These are phyloP conservation scores for Coniochaeta prunicola DNA, from an alignment of 2,329 filamentous ascomycete species.

Conservation along the genomic window DNA sequence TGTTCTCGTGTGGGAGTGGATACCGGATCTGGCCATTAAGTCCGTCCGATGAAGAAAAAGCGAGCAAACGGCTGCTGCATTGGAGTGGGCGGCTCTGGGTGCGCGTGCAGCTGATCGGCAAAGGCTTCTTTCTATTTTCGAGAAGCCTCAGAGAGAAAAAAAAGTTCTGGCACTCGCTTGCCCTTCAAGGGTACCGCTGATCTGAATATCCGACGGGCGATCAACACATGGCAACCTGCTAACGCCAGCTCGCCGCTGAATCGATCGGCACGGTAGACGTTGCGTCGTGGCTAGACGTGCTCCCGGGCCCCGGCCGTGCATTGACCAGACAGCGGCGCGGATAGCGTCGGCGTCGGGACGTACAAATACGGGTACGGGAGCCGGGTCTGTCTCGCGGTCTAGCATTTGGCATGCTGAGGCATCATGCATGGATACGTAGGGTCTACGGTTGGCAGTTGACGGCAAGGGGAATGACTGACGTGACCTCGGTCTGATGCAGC, in stretches of 20 bases:
- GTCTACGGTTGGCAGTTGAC: background rate
- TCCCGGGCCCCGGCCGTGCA: background rate
- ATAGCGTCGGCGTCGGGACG: background rate
- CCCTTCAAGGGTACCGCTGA: too few relatives aligned
- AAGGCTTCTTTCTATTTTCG: background rate
- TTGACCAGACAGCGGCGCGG: background rate
- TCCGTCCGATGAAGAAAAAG: background rate
- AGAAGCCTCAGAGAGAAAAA: background rate
- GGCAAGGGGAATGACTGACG: background rate
- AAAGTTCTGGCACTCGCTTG: too few relatives aligned
- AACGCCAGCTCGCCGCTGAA: background rate
- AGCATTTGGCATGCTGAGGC: background rate
- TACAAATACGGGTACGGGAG: background rate
- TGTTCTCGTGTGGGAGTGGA: background rate
- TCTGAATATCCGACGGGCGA: background rate
- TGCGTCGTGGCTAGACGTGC: too few relatives aligned
- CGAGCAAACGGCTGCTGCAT: background rate
- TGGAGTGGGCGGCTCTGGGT: background rate
- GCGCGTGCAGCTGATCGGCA: background rate
- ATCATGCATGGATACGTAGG: background rate
- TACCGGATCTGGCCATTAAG: conserved; percentile 1
- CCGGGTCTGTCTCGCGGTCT: background rate
- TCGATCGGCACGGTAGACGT: background rate
- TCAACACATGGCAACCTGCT: background rate
- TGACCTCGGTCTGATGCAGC: background rate